Evolutionary conservation across 305 asterid species (phyloP), one percentile per base, ranked within the genome.

Genomic region (Rubia balearica): DNA sequence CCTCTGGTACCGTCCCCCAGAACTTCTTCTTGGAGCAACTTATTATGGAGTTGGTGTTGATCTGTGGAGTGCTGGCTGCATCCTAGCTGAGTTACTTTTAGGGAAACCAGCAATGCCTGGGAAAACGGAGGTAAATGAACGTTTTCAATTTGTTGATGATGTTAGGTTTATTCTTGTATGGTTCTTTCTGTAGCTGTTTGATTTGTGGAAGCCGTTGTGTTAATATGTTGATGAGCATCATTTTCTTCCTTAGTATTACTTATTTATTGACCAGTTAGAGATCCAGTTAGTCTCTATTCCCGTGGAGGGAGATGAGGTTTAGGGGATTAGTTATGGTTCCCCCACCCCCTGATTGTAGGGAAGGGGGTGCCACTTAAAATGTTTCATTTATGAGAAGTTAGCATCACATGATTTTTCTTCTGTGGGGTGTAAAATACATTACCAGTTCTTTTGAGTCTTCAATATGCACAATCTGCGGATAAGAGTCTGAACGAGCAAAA

Each of bases 1-100:
- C 68, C 89, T 92, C 40, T 92, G 98, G 98, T 92, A 92, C 76
- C 98, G 98, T 38, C 96, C 98, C 41, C 97, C 97, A 17, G 98
- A 92, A 77, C 95, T 92, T 67, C 80, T 90, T 68, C 86, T 92
- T 16, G 98, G 98, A 69, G 90, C 92, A 75, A 89, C 88, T 70
- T 77, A 76, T 75, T 92, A 92, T 73, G 90, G 96, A 57, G 80
- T 80, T 74, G 94, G 94, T 63, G 96, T 92, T 84, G 97, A 92
- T 77, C 80, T 92, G 62, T 90, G 98, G 98, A 90, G 96, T 71
- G 97, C 96, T 63, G 98, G 98, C 61, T 92, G 97, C 85, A 90
- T 92, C 81, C 81, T 92, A 74, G 96, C 94, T 3, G 98, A 92
- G 75, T 83, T 92, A 77, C 82, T 92, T 9, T 72, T 83, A 6